Conservation (phyloP, 169 alveolate species). For the Miamiensis avidus region DNA sequence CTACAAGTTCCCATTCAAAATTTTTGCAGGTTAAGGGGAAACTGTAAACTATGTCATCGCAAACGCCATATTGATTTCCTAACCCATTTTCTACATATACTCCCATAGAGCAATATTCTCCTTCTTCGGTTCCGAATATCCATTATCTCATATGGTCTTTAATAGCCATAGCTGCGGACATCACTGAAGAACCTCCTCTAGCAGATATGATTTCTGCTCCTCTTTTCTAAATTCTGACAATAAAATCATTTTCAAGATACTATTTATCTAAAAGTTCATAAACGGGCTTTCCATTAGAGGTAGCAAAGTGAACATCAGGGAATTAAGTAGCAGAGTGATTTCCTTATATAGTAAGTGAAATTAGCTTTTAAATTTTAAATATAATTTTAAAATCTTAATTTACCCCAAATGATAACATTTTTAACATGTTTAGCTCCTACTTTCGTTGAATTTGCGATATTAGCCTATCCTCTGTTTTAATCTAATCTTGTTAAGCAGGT, state of each 20-base stretch:
- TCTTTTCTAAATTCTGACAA: slow-evolving; percentile 78
- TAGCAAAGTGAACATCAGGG: slow-evolving; percentile 65
- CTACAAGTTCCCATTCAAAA: slow-evolving; percentile 70
- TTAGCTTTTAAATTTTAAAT: too few species aligned
- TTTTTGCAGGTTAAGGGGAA: slow-evolving; percentile 78
- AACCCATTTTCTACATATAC: slow-evolving; percentile 52
- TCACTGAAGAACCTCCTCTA: slow-evolving; percentile 76
- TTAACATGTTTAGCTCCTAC: slow-evolving; percentile 50
- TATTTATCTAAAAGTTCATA: slow-evolving; percentile 49
- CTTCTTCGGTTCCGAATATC: slow-evolving; percentile 80
- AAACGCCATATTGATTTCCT: slow-evolving; percentile 70
- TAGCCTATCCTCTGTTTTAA: slow-evolving; percentile 73
- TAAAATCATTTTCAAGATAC: slow-evolving; percentile 64
- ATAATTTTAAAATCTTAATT: not conserved
- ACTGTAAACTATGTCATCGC: slow-evolving; percentile 69
- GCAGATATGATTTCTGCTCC: slow-evolving; percentile 84
- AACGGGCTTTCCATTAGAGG: slow-evolving; percentile 17
- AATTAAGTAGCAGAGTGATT: slow-evolving; percentile 69
- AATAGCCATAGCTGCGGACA: slow-evolving; percentile 86
- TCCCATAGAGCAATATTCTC: slow-evolving; percentile 79
- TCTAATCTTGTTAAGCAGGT: slow-evolving; percentile 82
- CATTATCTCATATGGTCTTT: slow-evolving; percentile 84
- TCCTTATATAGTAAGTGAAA: slow-evolving; percentile 22
- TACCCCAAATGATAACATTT: slow-evolving; percentile 70
- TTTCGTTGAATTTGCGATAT: slow-evolving; percentile 53